Conservation (phyloP, 2,329 filamentous ascomycete genomes). For the Hymenoscyphus albidus region DNA sequence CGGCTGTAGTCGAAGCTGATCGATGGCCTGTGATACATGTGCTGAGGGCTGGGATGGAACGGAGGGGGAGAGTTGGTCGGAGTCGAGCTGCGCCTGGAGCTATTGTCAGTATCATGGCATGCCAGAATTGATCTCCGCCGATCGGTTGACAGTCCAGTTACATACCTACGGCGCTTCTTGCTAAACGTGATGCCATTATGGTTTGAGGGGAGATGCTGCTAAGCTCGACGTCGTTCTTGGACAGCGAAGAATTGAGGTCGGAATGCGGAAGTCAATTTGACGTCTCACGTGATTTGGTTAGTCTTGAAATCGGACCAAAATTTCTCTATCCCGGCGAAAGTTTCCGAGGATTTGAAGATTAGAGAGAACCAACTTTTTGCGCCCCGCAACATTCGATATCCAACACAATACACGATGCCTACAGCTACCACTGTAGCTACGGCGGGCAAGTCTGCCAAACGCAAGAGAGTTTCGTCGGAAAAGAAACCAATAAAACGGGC, state of each 20-base stretch:
- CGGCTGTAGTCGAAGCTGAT: conserved; percentile 66
- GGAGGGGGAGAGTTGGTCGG: conserved; percentile 74
- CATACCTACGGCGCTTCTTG: conserved; percentile 92
- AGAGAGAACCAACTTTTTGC: neutral
- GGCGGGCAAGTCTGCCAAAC: conserved; percentile 29
- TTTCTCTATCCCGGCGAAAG: conserved; percentile 7
- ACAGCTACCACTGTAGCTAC: conserved; percentile 18
- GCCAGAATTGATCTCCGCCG: conserved; percentile 23
- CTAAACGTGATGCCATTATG: conserved; percentile 97
- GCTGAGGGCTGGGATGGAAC: conserved; percentile 70
- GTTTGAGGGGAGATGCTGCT: conserved; percentile 54
- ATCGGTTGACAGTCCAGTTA: conserved; percentile 33
- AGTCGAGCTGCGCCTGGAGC: conserved; percentile 76
- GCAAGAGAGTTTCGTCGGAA: conserved; percentile 51
- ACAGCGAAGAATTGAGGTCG: conserved; percentile 27
- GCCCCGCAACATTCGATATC: conserved; percentile 6
- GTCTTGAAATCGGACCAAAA: conserved; percentile 8
- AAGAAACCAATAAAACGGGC: conserved; percentile 43
- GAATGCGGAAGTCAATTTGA: conserved; percentile 23
- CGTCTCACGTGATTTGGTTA: conserved; percentile 11
- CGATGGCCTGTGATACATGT: conserved; percentile 62
- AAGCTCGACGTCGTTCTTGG: conserved; percentile 32
- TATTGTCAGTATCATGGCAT: conserved; percentile 33
- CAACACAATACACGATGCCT: conserved; percentile 27
- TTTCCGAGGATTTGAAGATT: conserved; percentile 7